Evolutionary conservation across 2,329 filamentous ascomycete species (phyloP), one percentile per base, ranked within the genome.

Genomic region (Cytospora mali): DNA sequence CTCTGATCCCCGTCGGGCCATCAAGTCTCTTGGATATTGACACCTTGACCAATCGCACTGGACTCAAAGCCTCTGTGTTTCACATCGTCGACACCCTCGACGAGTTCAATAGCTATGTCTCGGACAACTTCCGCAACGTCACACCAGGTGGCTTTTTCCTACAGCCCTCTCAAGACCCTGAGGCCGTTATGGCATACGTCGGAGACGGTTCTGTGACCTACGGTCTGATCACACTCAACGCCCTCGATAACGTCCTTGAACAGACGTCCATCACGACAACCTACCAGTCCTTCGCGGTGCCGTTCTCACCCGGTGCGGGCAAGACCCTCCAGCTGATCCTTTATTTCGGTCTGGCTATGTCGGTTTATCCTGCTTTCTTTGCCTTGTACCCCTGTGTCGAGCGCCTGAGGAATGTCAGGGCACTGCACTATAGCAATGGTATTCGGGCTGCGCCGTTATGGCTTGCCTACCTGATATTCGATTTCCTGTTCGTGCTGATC

Each of bases 381-480:
- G 86, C 91, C 0, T 79, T 97, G 5, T 97, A 97, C 71, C 91
- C 92, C 0, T 96, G 92, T n/a, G 80, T 90, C 29, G 93, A 97
- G 74, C 84, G 92, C 28, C 79, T 92, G 13, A 81, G 87, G 55
- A 90, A 92, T 67, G 91, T 97, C 27, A 86, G 93, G 57, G 90
- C 90, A 18, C 79, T 97, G 31, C 89, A 97, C 74, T 97, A 96
- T 75, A 96, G 91, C 59, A 97, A 97, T 71, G 93, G 93, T 53
- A 92, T 97, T 29, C 83, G 91, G 14, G 88, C 91, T 0, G 79
- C 91, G 10, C 92, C 93, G 0, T 79, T 97, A 1, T 97, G 94
- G 93, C 75, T 91, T 6, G 91, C 93, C 1, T 96, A 97, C 71
- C 80, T 90, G 0, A 71, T 81, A 0, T 96, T 97, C 71, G 93